Evolutionary conservation across 202 grass and related monocot genomes (phyloP), one percentile per base, ranked within the genome.

Genomic region (Panicum virgatum): DNA sequence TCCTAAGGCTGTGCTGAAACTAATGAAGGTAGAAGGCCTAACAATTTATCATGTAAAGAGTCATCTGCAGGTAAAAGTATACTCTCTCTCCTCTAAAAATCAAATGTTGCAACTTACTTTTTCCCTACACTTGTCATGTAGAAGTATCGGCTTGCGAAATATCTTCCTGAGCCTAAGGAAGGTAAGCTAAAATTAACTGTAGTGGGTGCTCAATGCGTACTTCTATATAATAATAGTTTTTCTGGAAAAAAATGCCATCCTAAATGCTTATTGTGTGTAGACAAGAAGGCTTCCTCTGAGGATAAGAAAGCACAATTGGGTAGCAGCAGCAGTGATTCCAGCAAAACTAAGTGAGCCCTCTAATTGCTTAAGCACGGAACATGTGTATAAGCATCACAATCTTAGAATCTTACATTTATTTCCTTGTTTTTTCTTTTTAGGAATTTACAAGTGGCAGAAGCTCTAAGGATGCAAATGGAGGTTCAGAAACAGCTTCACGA

Each of bases 1-100:
- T 82, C 96, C 96, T 22, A 98, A 98, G 73, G 96, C 92, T 68
- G 90, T 98, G 5, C 86, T 95, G 60, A 98, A 95, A 80, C 89
- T 98, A 66, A 98, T 98, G 92, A 95, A 93, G 71, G 92, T 98
- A 74, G 90, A 96, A 65, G 92, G 90, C 54, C 80, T 98, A 66
- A 98, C 96, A 12, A 96, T 98, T 29, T 98, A 90, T 69, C 96
- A 98, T 85, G 96, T 98, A 81, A 98, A 98, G 89, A 96, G 92
- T 81, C 96, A 98, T 69, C 90, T 98, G 45, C 96, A 98, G 95
- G 95, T 98, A 76, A 42, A 8, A 37, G 0, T 66, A 2, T 23
- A 66, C 14, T 45, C 38, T 25, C 2, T 20, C 2, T 36, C 5
- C 3, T 36, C 36, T 65, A 16, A 63, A 75, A 23, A 67, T 11